Percentiles rank a stretch among this genome's conserved stretches.
These are phyloP conservation scores for Trichosanthes truncata DNA, from an alignment of 306 rosid species.

Conservation along the genomic window DNA sequence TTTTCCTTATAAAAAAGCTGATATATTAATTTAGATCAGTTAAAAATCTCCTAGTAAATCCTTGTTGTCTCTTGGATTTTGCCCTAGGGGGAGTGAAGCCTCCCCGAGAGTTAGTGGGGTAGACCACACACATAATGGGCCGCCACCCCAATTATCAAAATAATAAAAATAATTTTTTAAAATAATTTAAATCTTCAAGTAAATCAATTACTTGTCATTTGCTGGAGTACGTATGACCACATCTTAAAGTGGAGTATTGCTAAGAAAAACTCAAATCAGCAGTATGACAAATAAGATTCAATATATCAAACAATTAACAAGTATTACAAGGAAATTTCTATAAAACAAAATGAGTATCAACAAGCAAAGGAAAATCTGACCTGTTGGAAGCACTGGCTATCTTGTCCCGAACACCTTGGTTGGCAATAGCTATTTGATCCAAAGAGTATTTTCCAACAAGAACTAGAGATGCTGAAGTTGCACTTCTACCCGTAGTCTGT, in stretches of 20 bases:
- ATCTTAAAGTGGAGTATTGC: neutral
- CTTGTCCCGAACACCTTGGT: constrained; percentile 90
- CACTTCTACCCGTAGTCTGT: constrained; percentile 58
- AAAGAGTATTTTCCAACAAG: constrained; percentile 66
- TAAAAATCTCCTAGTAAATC: neutral
- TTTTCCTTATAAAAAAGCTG: neutral
- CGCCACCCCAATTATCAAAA: neutral
- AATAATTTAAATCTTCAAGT: neutral
- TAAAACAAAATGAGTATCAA: neutral
- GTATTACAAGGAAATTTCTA: neutral
- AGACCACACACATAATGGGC: neutral
- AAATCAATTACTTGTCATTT: neutral
- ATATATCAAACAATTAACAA: neutral
- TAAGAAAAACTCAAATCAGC: neutral
- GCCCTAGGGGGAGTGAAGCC: neutral
- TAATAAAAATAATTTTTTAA: neutral
- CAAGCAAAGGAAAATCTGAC: constrained; percentile 24
- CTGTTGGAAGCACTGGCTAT: constrained; percentile 88
- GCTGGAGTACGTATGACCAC: neutral
- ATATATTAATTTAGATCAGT: neutral
- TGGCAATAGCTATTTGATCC: constrained; percentile 47
- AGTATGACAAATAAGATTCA: neutral
- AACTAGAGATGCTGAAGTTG: constrained; percentile 52
- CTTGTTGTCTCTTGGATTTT: neutral
- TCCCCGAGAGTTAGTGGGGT: neutral